Conservation (phyloP, 192 early-diverging fungal genomes). For the Backusella parvicylindrica region DNA sequence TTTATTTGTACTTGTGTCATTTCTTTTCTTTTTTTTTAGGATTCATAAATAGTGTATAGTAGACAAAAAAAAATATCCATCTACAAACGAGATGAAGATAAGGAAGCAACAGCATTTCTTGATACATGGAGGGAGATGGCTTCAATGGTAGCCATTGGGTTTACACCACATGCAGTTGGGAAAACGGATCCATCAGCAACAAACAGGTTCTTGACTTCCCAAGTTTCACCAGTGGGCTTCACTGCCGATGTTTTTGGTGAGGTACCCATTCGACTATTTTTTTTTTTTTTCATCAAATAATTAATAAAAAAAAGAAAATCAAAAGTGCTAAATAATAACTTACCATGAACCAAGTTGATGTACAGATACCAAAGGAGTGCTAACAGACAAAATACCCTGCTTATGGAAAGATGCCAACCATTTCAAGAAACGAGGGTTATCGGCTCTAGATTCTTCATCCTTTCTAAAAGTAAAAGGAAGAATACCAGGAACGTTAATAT, state of each 20-base stretch:
- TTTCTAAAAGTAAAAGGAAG: constrained; percentile 32
- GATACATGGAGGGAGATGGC: constrained; percentile 15
- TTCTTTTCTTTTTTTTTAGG: neutral
- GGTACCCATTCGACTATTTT: constrained; percentile 57
- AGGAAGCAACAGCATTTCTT: neutral
- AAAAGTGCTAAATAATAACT: neutral
- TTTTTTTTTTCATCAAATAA: neutral
- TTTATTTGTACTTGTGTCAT: neutral
- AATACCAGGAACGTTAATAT: constrained; percentile 43
- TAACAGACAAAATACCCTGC: constrained; percentile 28
- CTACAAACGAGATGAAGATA: neutral
- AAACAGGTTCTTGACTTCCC: constrained; percentile 65
- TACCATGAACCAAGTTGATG: constrained; percentile 72
- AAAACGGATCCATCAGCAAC: constrained; percentile 37
- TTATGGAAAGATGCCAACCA: constrained; percentile 28
- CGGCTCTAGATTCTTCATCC: constrained; percentile 35
- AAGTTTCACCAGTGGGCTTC: constrained; percentile 63
- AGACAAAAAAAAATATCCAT: neutral
- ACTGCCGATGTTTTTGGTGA: constrained; percentile 48
- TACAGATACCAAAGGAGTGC: constrained; percentile 40
- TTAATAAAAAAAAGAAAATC: neutral
- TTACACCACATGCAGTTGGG: constrained; percentile 51
- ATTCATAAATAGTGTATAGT: neutral
- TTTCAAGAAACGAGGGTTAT: constrained; percentile 31
- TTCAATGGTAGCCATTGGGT: constrained; percentile 46